Conservation (phyloP, 352 stramenopile species). For the Elongisporangium senticosum region DNA sequence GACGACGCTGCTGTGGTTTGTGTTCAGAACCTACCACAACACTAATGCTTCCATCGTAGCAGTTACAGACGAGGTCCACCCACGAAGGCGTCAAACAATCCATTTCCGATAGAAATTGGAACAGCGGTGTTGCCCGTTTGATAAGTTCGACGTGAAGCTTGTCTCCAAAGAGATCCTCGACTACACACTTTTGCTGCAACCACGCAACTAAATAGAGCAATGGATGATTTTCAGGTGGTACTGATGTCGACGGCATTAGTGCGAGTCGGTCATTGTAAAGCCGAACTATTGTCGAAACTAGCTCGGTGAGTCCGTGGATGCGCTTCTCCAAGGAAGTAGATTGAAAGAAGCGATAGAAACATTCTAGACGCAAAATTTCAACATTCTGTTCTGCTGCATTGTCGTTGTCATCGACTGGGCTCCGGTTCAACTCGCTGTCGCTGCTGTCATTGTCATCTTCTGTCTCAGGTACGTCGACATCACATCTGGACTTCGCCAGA, state of each 20-base stretch:
- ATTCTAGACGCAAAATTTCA: constrained; percentile 43
- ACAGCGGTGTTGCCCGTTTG: constrained; percentile 51
- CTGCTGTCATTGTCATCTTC: neutral
- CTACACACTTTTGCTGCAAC: constrained; percentile 39
- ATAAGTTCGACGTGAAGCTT: constrained; percentile 67
- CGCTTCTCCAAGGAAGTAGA: constrained; percentile 61
- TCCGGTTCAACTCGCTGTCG: neutral
- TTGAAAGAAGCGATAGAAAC: constrained; percentile 45
- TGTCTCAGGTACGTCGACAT: constrained; percentile 2
- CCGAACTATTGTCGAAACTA: constrained; percentile 35
- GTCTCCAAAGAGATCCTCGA: constrained; percentile 52
- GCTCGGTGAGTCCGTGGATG: constrained; percentile 66
- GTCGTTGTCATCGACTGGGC: neutral
- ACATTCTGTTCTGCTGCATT: constrained; percentile 16
- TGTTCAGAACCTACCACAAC: constrained; percentile 1
- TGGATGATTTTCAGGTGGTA: constrained; percentile 13
- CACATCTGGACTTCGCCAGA: neutral
- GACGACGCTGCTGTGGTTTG: constrained; percentile 17
- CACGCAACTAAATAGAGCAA: constrained; percentile 34
- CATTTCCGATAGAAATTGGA: constrained; percentile 44
- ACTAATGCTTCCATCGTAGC: constrained; percentile 27
- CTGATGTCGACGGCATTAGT: constrained; percentile 20
- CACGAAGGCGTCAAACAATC: constrained; percentile 25
- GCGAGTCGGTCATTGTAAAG: constrained; percentile 38
- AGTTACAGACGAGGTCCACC: constrained; percentile 51